These are phyloP conservation scores for Mucor lusitanicus DNA, from an alignment of 371 early-diverging fungal genomes.

Conservation along the genomic window DNA sequence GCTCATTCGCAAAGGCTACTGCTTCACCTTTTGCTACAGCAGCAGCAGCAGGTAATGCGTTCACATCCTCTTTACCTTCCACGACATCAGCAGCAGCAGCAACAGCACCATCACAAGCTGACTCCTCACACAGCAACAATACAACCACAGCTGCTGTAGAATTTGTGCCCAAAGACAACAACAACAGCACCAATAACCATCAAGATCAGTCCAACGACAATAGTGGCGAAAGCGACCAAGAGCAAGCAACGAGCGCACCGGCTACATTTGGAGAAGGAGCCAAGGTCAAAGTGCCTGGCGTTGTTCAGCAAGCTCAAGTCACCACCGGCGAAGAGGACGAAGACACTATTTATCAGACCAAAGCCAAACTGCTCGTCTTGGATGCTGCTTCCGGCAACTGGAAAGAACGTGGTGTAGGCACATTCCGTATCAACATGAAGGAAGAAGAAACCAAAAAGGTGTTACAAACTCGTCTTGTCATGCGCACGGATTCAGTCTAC, in stretches of 20 bases:
- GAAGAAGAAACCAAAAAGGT: constrained; percentile 17
- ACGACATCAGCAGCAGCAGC: constrained; percentile 3
- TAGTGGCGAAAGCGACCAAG: neutral
- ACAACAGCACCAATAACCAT: neutral
- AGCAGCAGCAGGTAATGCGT: constrained; percentile 28
- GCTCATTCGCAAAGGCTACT: constrained; percentile 44
- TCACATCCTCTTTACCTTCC: constrained; percentile 10
- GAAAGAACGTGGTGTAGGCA: constrained; percentile 56
- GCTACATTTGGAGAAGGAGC: constrained; percentile 28
- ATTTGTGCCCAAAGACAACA: neutral
- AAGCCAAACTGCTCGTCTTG: constrained; percentile 48
- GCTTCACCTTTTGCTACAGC: constrained; percentile 45
- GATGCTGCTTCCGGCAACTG: constrained; percentile 33
- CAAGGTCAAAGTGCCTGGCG: constrained; percentile 31
- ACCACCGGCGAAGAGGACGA: constrained; percentile 58
- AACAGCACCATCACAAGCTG: neutral
- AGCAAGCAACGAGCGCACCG: neutral
- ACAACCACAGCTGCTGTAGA: neutral
- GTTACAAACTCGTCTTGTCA: constrained; percentile 50
- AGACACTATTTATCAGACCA: constrained; percentile 43
- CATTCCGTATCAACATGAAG: constrained; percentile 42
- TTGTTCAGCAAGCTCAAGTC: constrained; percentile 26
- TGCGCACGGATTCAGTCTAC: constrained; percentile 66
- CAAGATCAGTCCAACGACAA: neutral
- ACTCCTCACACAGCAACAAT: neutral